Evolutionary conservation across 495 filamentous ascomycete genomes (phyloP).

Genomic region (Lasiosphaeria hispida): DNA sequence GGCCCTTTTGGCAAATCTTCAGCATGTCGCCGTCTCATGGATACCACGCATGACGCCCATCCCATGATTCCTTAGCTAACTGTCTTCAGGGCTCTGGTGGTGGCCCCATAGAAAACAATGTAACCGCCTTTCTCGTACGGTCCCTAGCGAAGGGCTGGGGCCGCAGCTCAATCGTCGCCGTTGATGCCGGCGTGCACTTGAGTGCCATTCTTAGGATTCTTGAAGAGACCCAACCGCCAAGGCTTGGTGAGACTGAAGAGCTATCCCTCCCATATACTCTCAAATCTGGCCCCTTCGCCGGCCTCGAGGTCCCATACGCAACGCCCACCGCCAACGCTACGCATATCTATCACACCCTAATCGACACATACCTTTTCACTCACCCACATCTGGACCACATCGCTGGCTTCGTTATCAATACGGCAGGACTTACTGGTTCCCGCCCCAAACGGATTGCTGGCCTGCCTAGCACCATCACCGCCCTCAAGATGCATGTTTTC

Average conservation of each 20-base stretch:
- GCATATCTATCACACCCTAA: conserved; percentile 69
- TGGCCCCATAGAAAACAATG: conserved; percentile 83
- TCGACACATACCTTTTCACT: conserved; percentile 87
- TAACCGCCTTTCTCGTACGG: conserved; percentile 85
- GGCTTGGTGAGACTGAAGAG: conserved; percentile 38
- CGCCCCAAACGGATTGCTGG: conserved; percentile 81
- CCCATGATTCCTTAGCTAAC: conserved; percentile 16
- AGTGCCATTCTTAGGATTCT: conserved; percentile 76
- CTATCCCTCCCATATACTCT: conserved; percentile 36
- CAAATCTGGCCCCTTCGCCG: conserved; percentile 64
- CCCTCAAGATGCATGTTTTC: conserved; percentile 91
- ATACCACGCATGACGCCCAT: no score
- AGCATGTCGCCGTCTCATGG: no score
- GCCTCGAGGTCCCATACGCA: conserved; percentile 60
- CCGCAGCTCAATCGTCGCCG: conserved; percentile 75
- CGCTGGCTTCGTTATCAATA: conserved; percentile 87
- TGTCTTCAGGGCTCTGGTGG: conserved; percentile 76
- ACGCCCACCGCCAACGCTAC: conserved; percentile 73
- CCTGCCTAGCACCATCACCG: conserved; percentile 77
- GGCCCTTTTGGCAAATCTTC: no score
- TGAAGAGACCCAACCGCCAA: conserved; percentile 43
- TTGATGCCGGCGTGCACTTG: conserved; percentile 91
- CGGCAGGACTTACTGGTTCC: conserved; percentile 70
- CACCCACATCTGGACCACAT: conserved; percentile 95
- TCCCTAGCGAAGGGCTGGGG: conserved; percentile 75